phyloP scores from a whole-genome alignment of 2,329 filamentous ascomycete species.

The Pseudonectria buxi region DNA sequence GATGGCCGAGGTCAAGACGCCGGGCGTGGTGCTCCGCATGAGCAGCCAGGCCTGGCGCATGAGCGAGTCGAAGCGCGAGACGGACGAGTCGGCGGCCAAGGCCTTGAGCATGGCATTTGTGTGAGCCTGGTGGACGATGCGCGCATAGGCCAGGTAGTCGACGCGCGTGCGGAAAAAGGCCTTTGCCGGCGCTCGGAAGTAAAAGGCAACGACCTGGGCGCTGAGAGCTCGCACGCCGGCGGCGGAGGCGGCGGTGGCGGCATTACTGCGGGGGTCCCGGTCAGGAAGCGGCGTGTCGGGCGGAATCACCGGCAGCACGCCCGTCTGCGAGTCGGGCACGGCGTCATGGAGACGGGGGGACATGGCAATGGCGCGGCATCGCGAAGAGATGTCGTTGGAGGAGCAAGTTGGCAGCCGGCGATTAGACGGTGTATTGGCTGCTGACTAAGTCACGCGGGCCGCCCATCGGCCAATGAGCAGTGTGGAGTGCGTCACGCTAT shows the following conservation, averaged over 20 bases:
- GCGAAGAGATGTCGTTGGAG: constrained; percentile 7
- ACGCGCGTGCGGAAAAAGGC: constrained; percentile 87
- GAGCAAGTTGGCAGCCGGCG: constrained; percentile 1
- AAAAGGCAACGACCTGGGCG: constrained; percentile 79
- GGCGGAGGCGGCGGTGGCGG: constrained; percentile 69
- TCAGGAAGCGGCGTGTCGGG: constrained; percentile 33
- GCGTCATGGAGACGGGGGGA: constrained; percentile 26
- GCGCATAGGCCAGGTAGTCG: constrained; percentile 64
- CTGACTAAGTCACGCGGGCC: too few relatives aligned
- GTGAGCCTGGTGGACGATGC: constrained; percentile 44
- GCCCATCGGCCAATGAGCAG: too few relatives aligned
- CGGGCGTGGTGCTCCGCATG: constrained; percentile 60
- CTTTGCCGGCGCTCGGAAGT: constrained; percentile 86
- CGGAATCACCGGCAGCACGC: constrained; percentile 38
- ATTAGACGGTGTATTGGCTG: too few relatives aligned
- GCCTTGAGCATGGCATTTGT: constrained; percentile 30
- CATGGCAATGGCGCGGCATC: constrained; percentile 30
- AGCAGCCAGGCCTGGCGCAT: constrained; percentile 40
- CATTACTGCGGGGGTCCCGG: constrained; percentile 45
- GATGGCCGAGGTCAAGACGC: constrained; percentile 61
- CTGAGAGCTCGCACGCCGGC: constrained; percentile 78
- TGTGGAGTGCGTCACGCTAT: too few relatives aligned
- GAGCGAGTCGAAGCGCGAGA: constrained; percentile 26
- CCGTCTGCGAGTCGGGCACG: constrained; percentile 19
- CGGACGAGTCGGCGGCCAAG: constrained; percentile 27